A percentile compares a stretch with the other conserved stretches of the same genome.
Evolutionary conservation across 2,329 filamentous ascomycete genomes (phyloP).

Genomic region (Pestalotiopsis sp.): DNA sequence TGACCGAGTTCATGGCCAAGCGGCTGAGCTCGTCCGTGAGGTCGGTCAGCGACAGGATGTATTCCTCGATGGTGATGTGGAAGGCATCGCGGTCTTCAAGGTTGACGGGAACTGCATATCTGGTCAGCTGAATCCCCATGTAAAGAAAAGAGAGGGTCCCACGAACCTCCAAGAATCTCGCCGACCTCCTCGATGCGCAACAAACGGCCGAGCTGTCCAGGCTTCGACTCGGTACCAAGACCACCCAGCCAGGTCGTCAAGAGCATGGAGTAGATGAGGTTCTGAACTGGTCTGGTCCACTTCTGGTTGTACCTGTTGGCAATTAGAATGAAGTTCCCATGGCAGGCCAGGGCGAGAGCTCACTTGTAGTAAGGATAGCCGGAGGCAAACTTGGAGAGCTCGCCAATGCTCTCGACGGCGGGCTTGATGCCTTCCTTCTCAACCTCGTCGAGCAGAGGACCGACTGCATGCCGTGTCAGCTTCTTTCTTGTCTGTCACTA

Average conservation of each 20-base stretch:
- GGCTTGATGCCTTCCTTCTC: conserved; percentile 70
- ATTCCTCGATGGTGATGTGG: conserved; percentile 96
- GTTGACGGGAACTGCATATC: conserved; percentile 78
- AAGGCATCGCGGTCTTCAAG: conserved; percentile 88
- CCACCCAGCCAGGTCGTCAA: conserved; percentile 79
- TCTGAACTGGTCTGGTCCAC: conserved; percentile 85
- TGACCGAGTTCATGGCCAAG: conserved; percentile 92
- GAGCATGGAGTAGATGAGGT: conserved; percentile 64
- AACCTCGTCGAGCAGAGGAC: conserved; percentile 68
- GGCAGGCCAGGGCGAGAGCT: neutral
- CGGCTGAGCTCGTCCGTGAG: conserved; percentile 90
- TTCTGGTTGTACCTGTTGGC: conserved; percentile 70
- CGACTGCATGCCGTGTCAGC: conserved; percentile 51
- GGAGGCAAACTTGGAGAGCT: conserved; percentile 74
- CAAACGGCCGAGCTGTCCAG: conserved; percentile 64
- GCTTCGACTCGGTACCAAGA: conserved; percentile 56
- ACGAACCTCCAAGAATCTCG: conserved; percentile 70
- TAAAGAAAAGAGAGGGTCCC: neutral
- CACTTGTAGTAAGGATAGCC: conserved; percentile 96
- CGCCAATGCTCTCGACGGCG: conserved; percentile 70
- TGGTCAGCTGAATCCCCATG: neutral
- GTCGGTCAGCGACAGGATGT: conserved; percentile 83
- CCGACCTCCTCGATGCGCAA: conserved; percentile 89
- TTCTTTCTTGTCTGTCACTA: neutral
- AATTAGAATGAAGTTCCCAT: conserved; percentile 8